Percentiles rank a stretch among this genome's conserved stretches.
phyloP scores from a whole-genome alignment of 345 rosid genomes.

The Arabidopsis thaliana region TAIR10.1 NC_003071.7:12539001-12539500 shows the following conservation, averaged over 20 bases:
- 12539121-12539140: neutral
- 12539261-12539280: constrained; percentile 66
- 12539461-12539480: no score
- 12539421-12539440: neutral
- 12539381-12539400: constrained; percentile 82
- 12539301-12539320: constrained; percentile 73
- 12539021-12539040: constrained; percentile 21
- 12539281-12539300: constrained; percentile 75
- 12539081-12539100: neutral
- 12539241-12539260: constrained; percentile 71
- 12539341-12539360: constrained; percentile 61
- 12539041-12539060: constrained; percentile 21
- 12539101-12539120: neutral
- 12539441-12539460: no score
- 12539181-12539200: constrained; percentile 37
- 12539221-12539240: constrained; percentile 54
- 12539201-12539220: constrained; percentile 47
- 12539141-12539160: neutral
- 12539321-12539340: constrained; percentile 65
- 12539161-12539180: constrained; percentile 1
- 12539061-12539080: constrained; percentile 13
- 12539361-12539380: constrained; percentile 61
- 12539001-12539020: constrained; percentile 21
- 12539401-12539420: constrained; percentile 41
- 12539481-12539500: no score